Evolutionary conservation across 139 green algal genomes (phyloP).

Genomic region (Volvox africanus): DNA sequence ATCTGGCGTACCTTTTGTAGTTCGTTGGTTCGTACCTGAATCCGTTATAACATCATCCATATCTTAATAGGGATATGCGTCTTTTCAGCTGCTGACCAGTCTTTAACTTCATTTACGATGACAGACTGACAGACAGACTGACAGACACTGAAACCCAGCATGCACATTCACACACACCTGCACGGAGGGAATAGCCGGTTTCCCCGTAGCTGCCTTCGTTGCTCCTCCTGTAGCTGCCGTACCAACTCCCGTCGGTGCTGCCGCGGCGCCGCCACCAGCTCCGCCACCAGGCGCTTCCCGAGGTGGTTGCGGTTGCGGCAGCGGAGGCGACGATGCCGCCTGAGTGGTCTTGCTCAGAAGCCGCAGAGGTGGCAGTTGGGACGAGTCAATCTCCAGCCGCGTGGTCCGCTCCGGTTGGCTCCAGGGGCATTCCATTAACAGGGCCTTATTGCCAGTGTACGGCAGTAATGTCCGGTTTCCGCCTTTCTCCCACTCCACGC

Average conservation of each 20-base stretch:
- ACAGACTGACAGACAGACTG: no score
- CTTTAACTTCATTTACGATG: no score
- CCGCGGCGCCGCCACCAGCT: background rate
- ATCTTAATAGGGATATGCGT: no score
- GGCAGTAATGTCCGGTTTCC: background rate
- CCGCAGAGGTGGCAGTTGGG: slow-evolving; percentile 11
- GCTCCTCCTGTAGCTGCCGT: no score
- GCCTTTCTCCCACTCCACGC: slow-evolving; percentile 13
- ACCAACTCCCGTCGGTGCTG: no score
- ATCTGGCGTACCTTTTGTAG: slow-evolving; percentile 28
- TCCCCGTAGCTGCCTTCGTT: background rate
- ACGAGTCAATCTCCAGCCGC: background rate
- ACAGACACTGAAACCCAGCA: no score
- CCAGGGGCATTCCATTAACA: slow-evolving; percentile 14
- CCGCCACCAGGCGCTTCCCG: background rate
- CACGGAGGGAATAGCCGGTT: background rate
- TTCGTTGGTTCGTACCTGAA: slow-evolving; percentile 32
- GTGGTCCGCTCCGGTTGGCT: background rate
- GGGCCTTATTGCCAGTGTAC: background rate
- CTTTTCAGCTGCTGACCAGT: no score
- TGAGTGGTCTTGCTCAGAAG: background rate
- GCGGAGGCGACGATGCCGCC: background rate
- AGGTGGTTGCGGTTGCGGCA: background rate
- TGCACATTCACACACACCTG: background rate
- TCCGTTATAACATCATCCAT: no score